phyloP scores from a whole-genome alignment of 1,284 basidiomycete genomes.

The Megacollybia platyphylla region DNA sequence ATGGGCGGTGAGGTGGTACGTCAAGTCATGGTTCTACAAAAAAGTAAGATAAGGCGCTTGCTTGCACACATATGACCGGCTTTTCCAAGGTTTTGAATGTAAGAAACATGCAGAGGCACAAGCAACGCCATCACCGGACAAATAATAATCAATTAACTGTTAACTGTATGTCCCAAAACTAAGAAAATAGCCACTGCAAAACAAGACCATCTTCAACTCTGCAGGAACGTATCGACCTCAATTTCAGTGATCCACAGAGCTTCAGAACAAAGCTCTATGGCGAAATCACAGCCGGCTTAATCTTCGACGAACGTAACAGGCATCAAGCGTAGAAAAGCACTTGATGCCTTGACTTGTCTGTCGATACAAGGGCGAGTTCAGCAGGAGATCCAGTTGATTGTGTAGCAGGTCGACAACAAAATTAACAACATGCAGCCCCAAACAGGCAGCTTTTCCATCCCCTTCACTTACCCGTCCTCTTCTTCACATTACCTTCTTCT shows the following conservation, averaged over 20 bases:
- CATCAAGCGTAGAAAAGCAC: too few relatives aligned
- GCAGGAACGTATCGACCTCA: too few relatives aligned
- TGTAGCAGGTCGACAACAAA: background rate
- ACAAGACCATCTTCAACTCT: too few relatives aligned
- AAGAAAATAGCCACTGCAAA: too few relatives aligned
- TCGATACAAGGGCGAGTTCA: too few relatives aligned
- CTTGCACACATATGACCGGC: conserved; percentile 6
- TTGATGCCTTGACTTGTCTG: too few relatives aligned
- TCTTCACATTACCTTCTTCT: conserved; percentile 45
- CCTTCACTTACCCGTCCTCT: conserved; percentile 20
- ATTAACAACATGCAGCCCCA: background rate
- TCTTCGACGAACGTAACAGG: too few relatives aligned
- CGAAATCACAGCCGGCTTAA: too few relatives aligned
- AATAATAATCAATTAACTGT: background rate
- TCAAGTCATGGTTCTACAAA: conserved; percentile 77
- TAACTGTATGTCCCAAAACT: too few relatives aligned
- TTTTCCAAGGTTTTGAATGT: conserved; percentile 64
- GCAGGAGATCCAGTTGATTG: background rate
- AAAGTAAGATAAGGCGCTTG: background rate
- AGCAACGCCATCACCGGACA: conserved; percentile 8
- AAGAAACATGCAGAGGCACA: conserved; percentile 52
- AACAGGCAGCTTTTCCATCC: background rate
- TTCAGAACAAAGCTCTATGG: too few relatives aligned
- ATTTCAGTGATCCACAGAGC: too few relatives aligned
- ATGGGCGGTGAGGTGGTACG: conserved; percentile 89